Percentiles rank a stretch among this genome's conserved stretches.
Evolutionary conservation across 2,329 filamentous ascomycete genomes (phyloP).

Genomic region (Penicillium fuscoglaucum): DNA sequence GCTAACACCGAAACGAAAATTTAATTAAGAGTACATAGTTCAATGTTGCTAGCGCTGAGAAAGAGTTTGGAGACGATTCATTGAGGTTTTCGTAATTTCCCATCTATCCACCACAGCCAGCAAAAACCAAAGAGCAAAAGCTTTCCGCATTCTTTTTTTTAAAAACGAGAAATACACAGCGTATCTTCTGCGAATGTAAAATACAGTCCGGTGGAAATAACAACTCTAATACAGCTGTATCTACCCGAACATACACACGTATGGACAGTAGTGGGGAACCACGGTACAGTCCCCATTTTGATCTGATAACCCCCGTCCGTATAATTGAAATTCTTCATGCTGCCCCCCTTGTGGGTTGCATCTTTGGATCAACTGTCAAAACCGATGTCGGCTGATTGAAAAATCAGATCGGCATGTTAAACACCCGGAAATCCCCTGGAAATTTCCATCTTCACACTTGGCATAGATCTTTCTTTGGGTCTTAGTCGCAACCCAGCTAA

Average conservation of each 20-base stretch:
- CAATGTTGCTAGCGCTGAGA: too few relatives aligned
- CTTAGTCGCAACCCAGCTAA: neutral
- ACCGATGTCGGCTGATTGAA: slow-evolving; percentile 19
- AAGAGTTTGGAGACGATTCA: neutral
- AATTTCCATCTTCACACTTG: slow-evolving; percentile 6
- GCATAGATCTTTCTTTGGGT: neutral
- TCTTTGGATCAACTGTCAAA: slow-evolving; percentile 10
- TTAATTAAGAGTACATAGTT: neutral
- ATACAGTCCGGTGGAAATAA: neutral
- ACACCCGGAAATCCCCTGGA: slow-evolving; percentile 4
- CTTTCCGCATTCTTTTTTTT: too few relatives aligned
- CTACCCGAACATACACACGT: neutral
- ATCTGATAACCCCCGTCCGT: slow-evolving; percentile 12
- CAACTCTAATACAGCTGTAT: neutral
- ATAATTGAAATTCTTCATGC: slow-evolving; percentile 10
- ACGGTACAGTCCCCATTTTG: slow-evolving; percentile 1
- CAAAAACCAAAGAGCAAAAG: too few relatives aligned
- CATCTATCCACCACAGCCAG: neutral
- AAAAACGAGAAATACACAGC: neutral
- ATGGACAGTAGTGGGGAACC: neutral
- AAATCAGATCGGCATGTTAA: slow-evolving; percentile 3
- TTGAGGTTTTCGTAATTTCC: too few relatives aligned
- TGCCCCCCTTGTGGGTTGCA: slow-evolving; percentile 5
- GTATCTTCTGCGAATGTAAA: neutral
- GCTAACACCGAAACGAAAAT: too few relatives aligned